phyloP scores from a whole-genome alignment of 2,329 filamentous ascomycete species.

The Acephala macrosclerotiorum region DNA sequence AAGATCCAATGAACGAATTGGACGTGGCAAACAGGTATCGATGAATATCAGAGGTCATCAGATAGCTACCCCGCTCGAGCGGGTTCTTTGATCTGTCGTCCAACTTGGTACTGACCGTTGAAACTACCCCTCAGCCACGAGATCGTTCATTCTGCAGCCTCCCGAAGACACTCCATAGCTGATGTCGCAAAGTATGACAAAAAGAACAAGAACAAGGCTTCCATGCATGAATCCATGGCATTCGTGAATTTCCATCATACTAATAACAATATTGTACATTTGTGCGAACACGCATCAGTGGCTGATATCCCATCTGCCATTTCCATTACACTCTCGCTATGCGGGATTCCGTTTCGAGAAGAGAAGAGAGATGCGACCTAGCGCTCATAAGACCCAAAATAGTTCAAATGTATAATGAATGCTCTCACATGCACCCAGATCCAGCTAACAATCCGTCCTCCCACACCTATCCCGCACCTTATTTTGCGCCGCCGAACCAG shows the following conservation, averaged over 20 bases:
- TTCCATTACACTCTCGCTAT: conserved; percentile 12
- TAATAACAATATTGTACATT: conserved; percentile 34
- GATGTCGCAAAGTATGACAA: not conserved
- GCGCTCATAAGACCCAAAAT: conserved; percentile 22
- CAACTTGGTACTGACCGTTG: not conserved
- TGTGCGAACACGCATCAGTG: conserved; percentile 11
- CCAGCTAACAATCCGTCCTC: conserved; percentile 4
- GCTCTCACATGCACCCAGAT: conserved; percentile 17
- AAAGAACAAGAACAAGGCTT: not conserved
- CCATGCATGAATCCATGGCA: conserved; percentile 1
- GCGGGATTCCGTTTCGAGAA: conserved; percentile 16
- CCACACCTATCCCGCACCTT: conserved; percentile 13
- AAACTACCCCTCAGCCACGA: not conserved
- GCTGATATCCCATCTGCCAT: conserved; percentile 12
- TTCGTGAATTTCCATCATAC: conserved; percentile 14
- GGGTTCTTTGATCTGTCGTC: too few species aligned
- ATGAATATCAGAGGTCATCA: too few species aligned
- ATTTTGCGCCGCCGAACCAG: conserved; percentile 51
- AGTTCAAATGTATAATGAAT: conserved; percentile 27
- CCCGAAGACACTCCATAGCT: not conserved
- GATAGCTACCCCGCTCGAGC: too few species aligned
- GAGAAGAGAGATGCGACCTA: conserved; percentile 32
- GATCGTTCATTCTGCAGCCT: not conserved
- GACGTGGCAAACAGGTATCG: too few species aligned
- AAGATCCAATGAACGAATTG: too few species aligned